These are phyloP conservation scores for Aspergillus aculeatinus DNA, from an alignment of 2,329 filamentous ascomycete species.

Conservation along the genomic window DNA sequence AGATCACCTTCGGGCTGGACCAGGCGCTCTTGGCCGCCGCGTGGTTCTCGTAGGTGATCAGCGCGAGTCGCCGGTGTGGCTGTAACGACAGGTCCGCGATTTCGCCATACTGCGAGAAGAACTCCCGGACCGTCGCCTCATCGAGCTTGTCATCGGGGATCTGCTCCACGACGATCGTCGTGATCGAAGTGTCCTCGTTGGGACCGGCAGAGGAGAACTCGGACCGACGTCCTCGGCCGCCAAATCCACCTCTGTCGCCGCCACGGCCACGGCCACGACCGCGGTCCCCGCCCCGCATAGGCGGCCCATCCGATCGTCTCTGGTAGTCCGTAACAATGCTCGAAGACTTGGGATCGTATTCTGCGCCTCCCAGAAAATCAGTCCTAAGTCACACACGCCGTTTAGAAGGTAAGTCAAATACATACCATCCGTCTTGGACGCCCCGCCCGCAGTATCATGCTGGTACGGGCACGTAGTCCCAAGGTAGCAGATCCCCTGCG, in stretches of 20 bases:
- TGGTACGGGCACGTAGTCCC: conserved; percentile 59
- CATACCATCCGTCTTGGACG: conserved; percentile 40
- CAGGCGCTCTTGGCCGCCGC: conserved; percentile 55
- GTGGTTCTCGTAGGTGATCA: conserved; percentile 56
- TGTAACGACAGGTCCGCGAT: conserved; percentile 58
- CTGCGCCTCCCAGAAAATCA: conserved; percentile 22
- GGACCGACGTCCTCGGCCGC: conserved; percentile 46
- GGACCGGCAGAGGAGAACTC: conserved; percentile 55
- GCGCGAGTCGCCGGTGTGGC: conserved; percentile 53
- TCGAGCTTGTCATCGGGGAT: conserved; percentile 60
- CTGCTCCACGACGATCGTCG: conserved; percentile 60
- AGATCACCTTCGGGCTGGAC: conserved; percentile 61
- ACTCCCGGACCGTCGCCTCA: conserved; percentile 54
- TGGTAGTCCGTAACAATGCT: conserved; percentile 39
- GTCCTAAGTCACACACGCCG: background rate
- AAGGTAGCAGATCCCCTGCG: conserved; percentile 57
- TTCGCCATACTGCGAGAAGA: conserved; percentile 59
- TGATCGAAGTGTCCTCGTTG: conserved; percentile 53
- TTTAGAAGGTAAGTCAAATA: background rate
- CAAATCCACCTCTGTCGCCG: conserved; percentile 44
- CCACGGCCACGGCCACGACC: conserved; percentile 43
- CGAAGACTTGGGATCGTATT: conserved; percentile 57
- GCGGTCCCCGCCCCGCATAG: conserved; percentile 31
- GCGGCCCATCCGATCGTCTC: conserved; percentile 21
- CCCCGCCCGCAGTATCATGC: conserved; percentile 50